These are phyloP conservation scores for Vitis hybrid DNA, from an alignment of 177 flowering plant genomes.

Conservation along the genomic window DNA sequence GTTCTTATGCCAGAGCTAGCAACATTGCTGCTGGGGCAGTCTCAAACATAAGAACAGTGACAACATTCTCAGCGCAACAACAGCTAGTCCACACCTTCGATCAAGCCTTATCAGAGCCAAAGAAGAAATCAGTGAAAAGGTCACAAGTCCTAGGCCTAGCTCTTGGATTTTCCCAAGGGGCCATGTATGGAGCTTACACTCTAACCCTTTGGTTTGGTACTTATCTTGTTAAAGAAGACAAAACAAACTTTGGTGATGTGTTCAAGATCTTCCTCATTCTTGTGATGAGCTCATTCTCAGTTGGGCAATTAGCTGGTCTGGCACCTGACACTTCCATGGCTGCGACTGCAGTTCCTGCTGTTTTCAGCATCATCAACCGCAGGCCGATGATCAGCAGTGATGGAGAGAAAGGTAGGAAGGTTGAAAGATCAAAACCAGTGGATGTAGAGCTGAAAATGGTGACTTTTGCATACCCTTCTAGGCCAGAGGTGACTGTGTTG, in stretches of 20 bases:
- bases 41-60: slow-evolving; percentile 66
- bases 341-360: slow-evolving; percentile 49
- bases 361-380: slow-evolving; percentile 47
- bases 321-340: slow-evolving; percentile 80
- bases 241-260: slow-evolving; percentile 51
- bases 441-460: slow-evolving; percentile 63
- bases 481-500: slow-evolving; percentile 55
- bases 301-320: slow-evolving; percentile 78
- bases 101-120: slow-evolving; percentile 54
- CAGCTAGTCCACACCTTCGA: slow-evolving; percentile 55
- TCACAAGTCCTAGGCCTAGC: slow-evolving; percentile 64
- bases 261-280: slow-evolving; percentile 69
- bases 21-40: slow-evolving; percentile 69
- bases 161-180: slow-evolving; percentile 71
- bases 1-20: slow-evolving; percentile 66
- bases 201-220: slow-evolving; percentile 65
- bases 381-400: slow-evolving; percentile 42
- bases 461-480: slow-evolving; percentile 68
- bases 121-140: slow-evolving; percentile 39
- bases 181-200: slow-evolving; percentile 82
- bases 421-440: slow-evolving; percentile 32
- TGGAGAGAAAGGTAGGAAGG: slow-evolving; percentile 34
- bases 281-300: slow-evolving; percentile 76
- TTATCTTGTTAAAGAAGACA: slow-evolving; percentile 37
- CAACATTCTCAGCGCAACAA: slow-evolving; percentile 72